Percentiles rank a stretch among this genome's conserved stretches.
Evolutionary conservation across 495 filamentous ascomycete species (phyloP).

Genomic region (Annulohypoxylon maeteangense): DNA sequence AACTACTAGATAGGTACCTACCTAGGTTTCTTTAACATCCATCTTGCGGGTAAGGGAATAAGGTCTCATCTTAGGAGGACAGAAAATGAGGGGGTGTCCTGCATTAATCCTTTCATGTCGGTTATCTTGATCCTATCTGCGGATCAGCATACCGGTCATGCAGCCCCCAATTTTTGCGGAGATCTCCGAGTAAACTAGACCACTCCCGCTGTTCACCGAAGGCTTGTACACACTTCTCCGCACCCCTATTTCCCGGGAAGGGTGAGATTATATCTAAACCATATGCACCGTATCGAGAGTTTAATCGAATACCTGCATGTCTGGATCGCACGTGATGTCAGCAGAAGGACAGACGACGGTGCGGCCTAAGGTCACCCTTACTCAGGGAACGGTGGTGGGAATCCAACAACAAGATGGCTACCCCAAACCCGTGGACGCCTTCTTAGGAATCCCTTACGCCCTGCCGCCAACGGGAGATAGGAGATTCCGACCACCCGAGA

Average conservation of each 20-base stretch:
- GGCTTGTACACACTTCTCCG: background rate
- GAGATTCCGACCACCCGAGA: slow-evolving; percentile 1
- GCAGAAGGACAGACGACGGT: background rate
- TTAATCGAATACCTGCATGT: background rate
- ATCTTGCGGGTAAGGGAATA: too few relatives aligned
- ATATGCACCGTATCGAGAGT: background rate
- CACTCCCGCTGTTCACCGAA: background rate
- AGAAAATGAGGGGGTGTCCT: background rate
- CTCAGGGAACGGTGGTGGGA: slow-evolving; percentile 1
- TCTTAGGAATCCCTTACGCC: background rate
- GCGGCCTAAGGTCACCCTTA: background rate
- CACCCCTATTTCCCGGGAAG: background rate
- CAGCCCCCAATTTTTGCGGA: background rate
- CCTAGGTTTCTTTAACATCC: too few relatives aligned
- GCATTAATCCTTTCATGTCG: background rate
- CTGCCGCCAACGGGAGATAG: background rate
- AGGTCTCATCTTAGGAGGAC: too few relatives aligned
- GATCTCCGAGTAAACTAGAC: background rate
- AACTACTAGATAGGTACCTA: too few relatives aligned
- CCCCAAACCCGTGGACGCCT: slow-evolving; percentile 3
- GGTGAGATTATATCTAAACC: background rate
- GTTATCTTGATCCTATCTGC: background rate
- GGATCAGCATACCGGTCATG: background rate
- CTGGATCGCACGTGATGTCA: background rate
- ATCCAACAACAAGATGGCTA: slow-evolving; percentile 1